Evolutionary conservation across 345 rosid genomes (phyloP), one percentile per base, ranked within the genome.

Genomic region (Linum trigynum): DNA sequence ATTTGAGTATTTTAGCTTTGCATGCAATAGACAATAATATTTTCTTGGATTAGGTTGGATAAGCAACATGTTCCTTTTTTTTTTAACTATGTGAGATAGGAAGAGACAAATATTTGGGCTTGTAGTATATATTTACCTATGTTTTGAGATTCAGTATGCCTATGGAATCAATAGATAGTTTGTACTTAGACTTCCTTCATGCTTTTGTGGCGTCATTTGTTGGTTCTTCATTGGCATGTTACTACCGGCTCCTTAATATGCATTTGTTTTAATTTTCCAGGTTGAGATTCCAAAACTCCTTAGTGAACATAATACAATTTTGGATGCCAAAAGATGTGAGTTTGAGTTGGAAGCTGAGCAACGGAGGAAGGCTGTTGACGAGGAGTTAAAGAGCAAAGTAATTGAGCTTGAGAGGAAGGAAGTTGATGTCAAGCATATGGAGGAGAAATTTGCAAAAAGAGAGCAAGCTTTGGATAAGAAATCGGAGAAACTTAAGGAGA

Each of bases 291-390:
- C 90, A 77, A 85, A 84, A 71, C 80, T 90, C 58, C 59, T 78
- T 73, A 89, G 85, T 67, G 97, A 94, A 62, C 99, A 94, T 71
- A 76, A 82, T 81, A 80, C 84, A 55, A 78, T 78, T 71, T 51
- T 94, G 75, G 96, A 90, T 59, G 85, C 79, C 61, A 78, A 82
- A 78, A 77, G 74, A 79, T 80, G 64, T 39, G 96, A 85, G 61
- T 86, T 90, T 70, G 95, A 94, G 69, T 56, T 84, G 76, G 99
- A 90, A 77, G 72, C 80, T 79, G 96, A 85, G 62, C 81, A 76
- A 65, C 88, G 84, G 84, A 85, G 95, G 65, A 94, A 84, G 74
- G 76, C 82, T 67, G 41, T 87, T 35, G 86, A 94, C 48, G 92
- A 82, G 62, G 87, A 85, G 53, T 68, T 88, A 68, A 90, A 76